A percentile compares a stretch with the other conserved stretches of the same genome.
Conservation (phyloP, 495 filamentous ascomycete species). For the Neurospora terricola region DNA sequence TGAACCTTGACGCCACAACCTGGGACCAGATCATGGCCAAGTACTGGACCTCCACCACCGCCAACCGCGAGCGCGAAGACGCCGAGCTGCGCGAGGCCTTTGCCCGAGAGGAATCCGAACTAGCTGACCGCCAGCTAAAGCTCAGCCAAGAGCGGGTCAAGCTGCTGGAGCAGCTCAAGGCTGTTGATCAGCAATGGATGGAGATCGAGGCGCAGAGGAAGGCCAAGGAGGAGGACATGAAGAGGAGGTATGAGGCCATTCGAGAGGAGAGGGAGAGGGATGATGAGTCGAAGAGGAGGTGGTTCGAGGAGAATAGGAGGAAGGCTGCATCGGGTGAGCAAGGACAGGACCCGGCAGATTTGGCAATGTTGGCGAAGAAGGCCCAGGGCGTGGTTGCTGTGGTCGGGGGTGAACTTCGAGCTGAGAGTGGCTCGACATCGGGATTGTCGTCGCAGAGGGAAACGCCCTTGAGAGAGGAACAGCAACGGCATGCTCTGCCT, state of each 20-base stretch:
- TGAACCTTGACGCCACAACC: not conserved
- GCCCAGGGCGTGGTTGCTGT: not conserved
- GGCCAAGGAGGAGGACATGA: not conserved
- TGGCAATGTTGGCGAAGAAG: not conserved
- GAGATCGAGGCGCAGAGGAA: not conserved
- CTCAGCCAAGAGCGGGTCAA: slow-evolving; percentile 2
- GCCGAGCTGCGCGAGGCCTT: not conserved
- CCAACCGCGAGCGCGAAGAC: slow-evolving; percentile 11
- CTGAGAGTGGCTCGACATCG: not conserved
- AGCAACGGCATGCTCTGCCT: not conserved
- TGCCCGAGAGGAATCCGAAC: not conserved
- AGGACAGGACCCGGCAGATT: not conserved
- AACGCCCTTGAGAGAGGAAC: not conserved
- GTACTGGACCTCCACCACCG: slow-evolving; percentile 12
- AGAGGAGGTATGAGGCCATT: not conserved
- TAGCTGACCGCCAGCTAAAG: not conserved
- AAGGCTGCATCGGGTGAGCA: not conserved
- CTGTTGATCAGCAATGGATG: not conserved
- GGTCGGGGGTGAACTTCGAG: not conserved
- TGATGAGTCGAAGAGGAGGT: slow-evolving; percentile 5
- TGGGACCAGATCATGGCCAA: slow-evolving; percentile 23
- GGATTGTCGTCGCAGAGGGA: not conserved
- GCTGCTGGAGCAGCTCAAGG: slow-evolving; percentile 3
- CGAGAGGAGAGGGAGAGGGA: slow-evolving; percentile 1
- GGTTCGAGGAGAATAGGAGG: slow-evolving; percentile 3